Evolutionary conservation across 1,139 yeast species (phyloP).

Genomic region (Hansenula lynferdii): DNA sequence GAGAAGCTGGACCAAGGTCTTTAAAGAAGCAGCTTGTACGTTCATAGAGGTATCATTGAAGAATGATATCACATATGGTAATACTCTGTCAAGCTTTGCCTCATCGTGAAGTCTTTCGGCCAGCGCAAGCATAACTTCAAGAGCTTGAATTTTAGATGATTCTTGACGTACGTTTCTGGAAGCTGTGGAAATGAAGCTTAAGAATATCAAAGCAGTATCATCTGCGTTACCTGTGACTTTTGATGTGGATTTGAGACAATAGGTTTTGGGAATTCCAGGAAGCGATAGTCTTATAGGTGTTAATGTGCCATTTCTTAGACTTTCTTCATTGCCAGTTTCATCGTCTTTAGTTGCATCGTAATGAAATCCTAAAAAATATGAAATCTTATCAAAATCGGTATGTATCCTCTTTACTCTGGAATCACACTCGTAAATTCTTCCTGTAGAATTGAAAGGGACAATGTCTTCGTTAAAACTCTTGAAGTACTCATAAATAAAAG

Average conservation of each 20-base stretch:
- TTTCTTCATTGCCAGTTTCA: slow-evolving; percentile 4
- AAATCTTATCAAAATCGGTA: slow-evolving; percentile 48
- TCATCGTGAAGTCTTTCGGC: slow-evolving; percentile 79
- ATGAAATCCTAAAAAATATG: slow-evolving; percentile 40
- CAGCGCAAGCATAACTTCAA: slow-evolving; percentile 72
- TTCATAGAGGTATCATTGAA: slow-evolving; percentile 48
- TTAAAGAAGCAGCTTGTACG: slow-evolving; percentile 60
- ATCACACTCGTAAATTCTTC: slow-evolving; percentile 46
- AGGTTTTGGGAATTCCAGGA: slow-evolving; percentile 40
- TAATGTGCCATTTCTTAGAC: slow-evolving; percentile 3
- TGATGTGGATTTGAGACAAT: slow-evolving; percentile 37
- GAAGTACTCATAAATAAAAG: slow-evolving; percentile 66
- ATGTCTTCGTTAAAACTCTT: slow-evolving; percentile 35
- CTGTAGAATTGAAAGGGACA: slow-evolving; percentile 22
- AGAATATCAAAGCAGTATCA: slow-evolving; percentile 57
- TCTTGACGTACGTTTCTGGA: slow-evolving; percentile 62
- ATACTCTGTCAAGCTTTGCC: slow-evolving; percentile 75
- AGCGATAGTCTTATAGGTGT: slow-evolving; percentile 45
- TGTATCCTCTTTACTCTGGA: slow-evolving; percentile 53
- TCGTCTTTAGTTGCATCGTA: slow-evolving; percentile 21
- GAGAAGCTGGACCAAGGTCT: slow-evolving; percentile 55
- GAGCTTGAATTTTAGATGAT: slow-evolving; percentile 58
- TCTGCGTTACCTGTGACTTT: slow-evolving; percentile 24
- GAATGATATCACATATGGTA: slow-evolving; percentile 68
- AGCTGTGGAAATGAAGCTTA: slow-evolving; percentile 61